Evolutionary conservation across 352 stramenopile species (phyloP), one percentile per base, ranked within the genome.

Genomic region (Pythium phragmiticola): DNA sequence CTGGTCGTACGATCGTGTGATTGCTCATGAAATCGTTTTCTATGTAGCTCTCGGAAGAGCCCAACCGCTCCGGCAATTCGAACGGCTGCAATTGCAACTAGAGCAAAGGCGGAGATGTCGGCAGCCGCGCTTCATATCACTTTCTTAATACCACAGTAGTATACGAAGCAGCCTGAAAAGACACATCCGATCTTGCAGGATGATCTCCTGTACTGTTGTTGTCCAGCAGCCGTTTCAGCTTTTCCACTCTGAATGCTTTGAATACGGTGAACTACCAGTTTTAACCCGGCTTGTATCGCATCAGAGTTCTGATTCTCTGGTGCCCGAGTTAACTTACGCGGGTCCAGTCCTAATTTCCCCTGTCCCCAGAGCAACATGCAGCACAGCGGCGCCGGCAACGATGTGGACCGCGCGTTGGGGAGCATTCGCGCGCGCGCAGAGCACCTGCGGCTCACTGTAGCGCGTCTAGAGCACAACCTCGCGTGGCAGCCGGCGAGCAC

Each of bases 361-460:
- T 23, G 16, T 3, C 11, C 55, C 26, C 21, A 9, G 21, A 19
- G 26, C 9, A 53, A 8, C 1, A 64, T 70, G 57, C 65, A 71
- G 57, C 54, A 63, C 57, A 45, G 57, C 13, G 45, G 56, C 16
- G 68, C 68, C 23, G 78, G 77, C 54, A 73, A 78, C 43, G 85
- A 94, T 39, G 81, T 92, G 9, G 85, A 92, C 58, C 85, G 85
- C 49, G 82, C 85, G 30, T 61, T 94, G 51, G 86, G 80, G 67
- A 91, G 83, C 69, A 91, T 94, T 58, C 85, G 85, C 46, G 81
- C 82, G 43, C 83, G 85, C 36, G 85, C 85, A 16, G 85, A 94
- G 63, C 85, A 94, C 57, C 64, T 94, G 57, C 83, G 85, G 5
- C 85, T 91, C 65, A 94, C 85, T 13, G 77, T 94, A 36, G 74